A percentile compares a stretch with the other conserved stretches of the same genome.
Conservation (phyloP, 257 asterid species). For the Eustoma russellianum region DNA sequence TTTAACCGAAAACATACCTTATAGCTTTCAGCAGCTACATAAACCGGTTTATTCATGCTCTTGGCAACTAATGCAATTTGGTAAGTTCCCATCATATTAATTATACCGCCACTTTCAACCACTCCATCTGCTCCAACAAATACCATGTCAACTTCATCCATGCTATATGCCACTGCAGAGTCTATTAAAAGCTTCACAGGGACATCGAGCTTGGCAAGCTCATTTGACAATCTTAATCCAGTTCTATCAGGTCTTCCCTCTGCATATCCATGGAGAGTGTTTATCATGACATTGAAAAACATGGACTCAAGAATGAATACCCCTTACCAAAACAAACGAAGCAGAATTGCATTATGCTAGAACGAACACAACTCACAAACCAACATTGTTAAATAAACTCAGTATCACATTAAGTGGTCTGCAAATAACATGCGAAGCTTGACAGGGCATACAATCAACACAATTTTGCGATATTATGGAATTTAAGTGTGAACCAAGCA, state of each 20-base stretch:
- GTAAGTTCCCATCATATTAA: conserved; percentile 97
- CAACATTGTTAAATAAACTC: too few relatives aligned
- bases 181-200: conserved; percentile 91
- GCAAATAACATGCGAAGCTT: not conserved
- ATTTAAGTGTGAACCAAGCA: not conserved
- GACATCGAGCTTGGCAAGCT: conserved; percentile 78
- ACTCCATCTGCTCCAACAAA: conserved; percentile 96
- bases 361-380: too few relatives aligned
- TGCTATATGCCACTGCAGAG: conserved; percentile 94
- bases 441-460: conserved; percentile 1
- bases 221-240: conserved; percentile 70
- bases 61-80: conserved; percentile 91
- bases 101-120: conserved; percentile 90
- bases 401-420: not conserved
- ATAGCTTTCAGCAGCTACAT: conserved; percentile 92
- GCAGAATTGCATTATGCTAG: not conserved
- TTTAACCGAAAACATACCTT: conserved; percentile 43
- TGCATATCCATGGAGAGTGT: conserved; percentile 23
- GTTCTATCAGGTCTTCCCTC: conserved; percentile 95
- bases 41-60: conserved; percentile 94
- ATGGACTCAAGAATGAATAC: not conserved
- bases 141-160: conserved; percentile 96
- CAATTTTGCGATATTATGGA: not conserved
- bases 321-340: not conserved
- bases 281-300: too few relatives aligned